A percentile compares a stretch with the other conserved stretches of the same genome.
phyloP scores from a whole-genome alignment of 257 asterid species.

The Fraxinus americana region DNA sequence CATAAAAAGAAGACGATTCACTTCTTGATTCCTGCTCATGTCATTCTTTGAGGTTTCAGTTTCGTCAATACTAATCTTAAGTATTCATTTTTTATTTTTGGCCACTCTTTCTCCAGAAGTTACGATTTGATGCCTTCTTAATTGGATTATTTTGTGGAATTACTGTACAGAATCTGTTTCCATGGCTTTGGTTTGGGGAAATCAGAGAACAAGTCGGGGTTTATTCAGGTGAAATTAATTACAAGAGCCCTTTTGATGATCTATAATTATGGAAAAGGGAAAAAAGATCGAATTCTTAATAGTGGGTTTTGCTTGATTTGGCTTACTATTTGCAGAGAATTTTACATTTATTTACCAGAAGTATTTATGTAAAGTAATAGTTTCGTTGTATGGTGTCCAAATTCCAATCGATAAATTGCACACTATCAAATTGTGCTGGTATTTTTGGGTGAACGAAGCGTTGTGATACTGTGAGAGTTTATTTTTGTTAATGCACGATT shows the following conservation, averaged over 20 bases:
- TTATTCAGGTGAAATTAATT: conserved; percentile 53
- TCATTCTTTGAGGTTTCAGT: conserved; percentile 62
- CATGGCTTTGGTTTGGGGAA: conserved; percentile 45
- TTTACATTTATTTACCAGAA: conserved; percentile 2
- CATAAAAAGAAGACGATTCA: conserved; percentile 16
- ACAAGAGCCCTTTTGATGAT: background rate
- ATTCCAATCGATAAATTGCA: background rate
- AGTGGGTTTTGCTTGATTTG: background rate
- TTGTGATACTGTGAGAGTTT: conserved; percentile 2
- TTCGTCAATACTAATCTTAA: conserved; percentile 20
- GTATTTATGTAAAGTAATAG: background rate
- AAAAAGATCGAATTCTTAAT: conserved; percentile 18
- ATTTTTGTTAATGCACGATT: background rate
- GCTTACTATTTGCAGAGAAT: background rate
- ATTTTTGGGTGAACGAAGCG: background rate
- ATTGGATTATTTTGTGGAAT: conserved; percentile 23
- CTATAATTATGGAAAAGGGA: background rate
- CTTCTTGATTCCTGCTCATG: conserved; percentile 37
- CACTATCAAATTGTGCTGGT: background rate
- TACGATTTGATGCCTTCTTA: conserved; percentile 23
- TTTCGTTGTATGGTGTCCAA: background rate
- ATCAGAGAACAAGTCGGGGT: conserved; percentile 35
- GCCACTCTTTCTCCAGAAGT: background rate
- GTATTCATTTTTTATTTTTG: background rate
- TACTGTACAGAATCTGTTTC: conserved; percentile 59